phyloP scores from a whole-genome alignment of 371 early-diverging fungal genomes.

The Mucor mucedo region DNA sequence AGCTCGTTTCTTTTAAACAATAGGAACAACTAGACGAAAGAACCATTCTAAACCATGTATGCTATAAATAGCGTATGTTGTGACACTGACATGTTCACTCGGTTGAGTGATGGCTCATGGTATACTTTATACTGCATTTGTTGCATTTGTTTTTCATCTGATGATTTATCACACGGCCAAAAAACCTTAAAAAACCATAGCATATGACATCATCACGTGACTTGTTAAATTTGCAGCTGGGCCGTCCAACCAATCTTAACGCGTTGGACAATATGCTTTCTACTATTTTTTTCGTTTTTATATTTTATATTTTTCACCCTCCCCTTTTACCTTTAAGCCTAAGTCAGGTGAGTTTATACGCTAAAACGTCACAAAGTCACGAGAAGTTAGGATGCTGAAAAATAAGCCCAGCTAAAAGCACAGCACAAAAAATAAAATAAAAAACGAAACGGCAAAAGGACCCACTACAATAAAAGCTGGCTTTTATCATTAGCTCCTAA shows the following conservation, averaged over 20 bases:
- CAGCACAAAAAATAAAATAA: conserved; percentile 7
- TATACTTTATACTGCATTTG: no score
- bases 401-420: conserved; percentile 11
- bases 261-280: not conserved
- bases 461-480: not conserved
- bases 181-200: not conserved
- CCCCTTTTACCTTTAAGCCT: conserved; percentile 8
- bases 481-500: not conserved
- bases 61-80: no score
- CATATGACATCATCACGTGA: conserved; percentile 24
- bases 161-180: no score
- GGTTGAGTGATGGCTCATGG: no score
- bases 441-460: not conserved
- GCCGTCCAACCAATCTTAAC: not conserved
- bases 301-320: not conserved
- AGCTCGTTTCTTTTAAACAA: no score
- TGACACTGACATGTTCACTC: no score
- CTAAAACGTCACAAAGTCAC: conserved; percentile 34
- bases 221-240: not conserved
- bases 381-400: conserved; percentile 14
- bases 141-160: not conserved
- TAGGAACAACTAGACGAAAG: no score
- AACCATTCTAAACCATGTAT: no score
- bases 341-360: conserved; percentile 27
- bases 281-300: not conserved